These are phyloP conservation scores for Zychaea mexicana DNA, from an alignment of 371 early-diverging fungal genomes.

Conservation along the genomic window DNA sequence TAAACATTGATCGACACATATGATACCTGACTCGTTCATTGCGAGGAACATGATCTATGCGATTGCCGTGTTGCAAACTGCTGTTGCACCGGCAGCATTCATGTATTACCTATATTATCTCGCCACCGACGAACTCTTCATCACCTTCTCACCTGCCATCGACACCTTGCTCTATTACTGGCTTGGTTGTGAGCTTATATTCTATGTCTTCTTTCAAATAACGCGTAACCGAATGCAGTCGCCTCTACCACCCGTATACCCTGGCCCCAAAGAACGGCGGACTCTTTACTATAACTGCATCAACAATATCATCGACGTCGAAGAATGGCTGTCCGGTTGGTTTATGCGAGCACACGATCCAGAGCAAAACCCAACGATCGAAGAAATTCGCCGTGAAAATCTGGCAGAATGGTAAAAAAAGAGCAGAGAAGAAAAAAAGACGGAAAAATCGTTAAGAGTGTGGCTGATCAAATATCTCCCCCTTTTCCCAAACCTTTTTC, in stretches of 20 bases:
- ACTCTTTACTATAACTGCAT: conserved; percentile 46
- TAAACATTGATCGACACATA: not conserved
- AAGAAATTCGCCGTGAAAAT: conserved; percentile 51
- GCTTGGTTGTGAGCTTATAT: conserved; percentile 55
- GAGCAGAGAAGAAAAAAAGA: conserved; percentile 6
- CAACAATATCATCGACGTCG: conserved; percentile 44
- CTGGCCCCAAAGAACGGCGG: conserved; percentile 37
- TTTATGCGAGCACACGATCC: conserved; percentile 37
- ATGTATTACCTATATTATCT: conserved; percentile 51
- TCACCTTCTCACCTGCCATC: conserved; percentile 28
- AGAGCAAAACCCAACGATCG: conserved; percentile 29
- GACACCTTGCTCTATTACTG: conserved; percentile 49
- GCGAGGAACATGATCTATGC: conserved; percentile 32
- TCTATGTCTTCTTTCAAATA: conserved; percentile 55
- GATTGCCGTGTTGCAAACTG: conserved; percentile 40
- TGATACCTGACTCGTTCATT: conserved; percentile 40
- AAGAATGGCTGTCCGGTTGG: conserved; percentile 55
- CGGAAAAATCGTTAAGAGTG: no score
- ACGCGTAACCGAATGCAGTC: conserved; percentile 49
- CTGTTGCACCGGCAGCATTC: conserved; percentile 51
- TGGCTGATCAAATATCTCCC: no score
- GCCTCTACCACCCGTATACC: conserved; percentile 26
- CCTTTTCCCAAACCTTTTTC: conserved; percentile 3
- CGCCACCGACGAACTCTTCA: conserved; percentile 39
- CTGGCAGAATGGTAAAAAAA: conserved; percentile 54